Conservation (phyloP, 2,329 filamentous ascomycete genomes). For the Tolypocladium cylindrosporum region DNA sequence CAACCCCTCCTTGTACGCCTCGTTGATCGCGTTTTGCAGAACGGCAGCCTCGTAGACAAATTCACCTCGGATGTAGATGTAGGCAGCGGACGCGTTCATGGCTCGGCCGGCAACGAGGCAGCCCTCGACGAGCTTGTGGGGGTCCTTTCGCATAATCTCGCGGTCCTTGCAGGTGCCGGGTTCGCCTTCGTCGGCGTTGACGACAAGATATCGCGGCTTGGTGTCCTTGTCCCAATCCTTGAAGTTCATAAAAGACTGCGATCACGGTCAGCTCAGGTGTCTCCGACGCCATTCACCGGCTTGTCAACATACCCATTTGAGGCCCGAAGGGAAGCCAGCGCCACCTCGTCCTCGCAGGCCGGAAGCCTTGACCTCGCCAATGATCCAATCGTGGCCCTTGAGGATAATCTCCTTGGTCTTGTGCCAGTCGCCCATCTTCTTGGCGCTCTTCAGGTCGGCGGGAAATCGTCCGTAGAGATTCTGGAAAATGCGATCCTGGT, state of each 20-base stretch:
- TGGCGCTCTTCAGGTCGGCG: constrained; percentile 82
- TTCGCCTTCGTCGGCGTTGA: constrained; percentile 98
- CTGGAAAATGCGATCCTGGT: constrained; percentile 98
- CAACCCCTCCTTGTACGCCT: constrained; percentile 87
- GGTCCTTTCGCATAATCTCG: constrained; percentile 99
- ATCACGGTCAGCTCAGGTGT: neutral
- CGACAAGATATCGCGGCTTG: constrained; percentile 91
- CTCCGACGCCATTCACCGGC: too few relatives aligned
- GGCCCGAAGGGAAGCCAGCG: constrained; percentile 91
- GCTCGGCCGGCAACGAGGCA: constrained; percentile 91
- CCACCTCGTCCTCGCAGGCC: constrained; percentile 92
- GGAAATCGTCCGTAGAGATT: constrained; percentile 94
- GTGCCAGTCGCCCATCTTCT: constrained; percentile 98
- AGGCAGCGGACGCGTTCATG: constrained; percentile 97
- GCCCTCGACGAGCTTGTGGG: constrained; percentile 96
- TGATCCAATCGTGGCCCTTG: constrained; percentile 99
- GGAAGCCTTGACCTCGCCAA: constrained; percentile 92
- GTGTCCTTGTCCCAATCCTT: constrained; percentile 98
- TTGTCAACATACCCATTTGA: constrained; percentile 80
- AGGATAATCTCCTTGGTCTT: constrained; percentile 97
- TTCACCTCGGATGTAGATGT: constrained; percentile 99
- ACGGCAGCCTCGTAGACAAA: constrained; percentile 94
- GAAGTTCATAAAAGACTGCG: constrained; percentile 98
- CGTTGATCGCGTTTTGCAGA: constrained; percentile 90
- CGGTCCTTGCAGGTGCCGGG: constrained; percentile 98